Conservation (phyloP, 352 stramenopile genomes). For the Thalassiosira mediterranea region DNA sequence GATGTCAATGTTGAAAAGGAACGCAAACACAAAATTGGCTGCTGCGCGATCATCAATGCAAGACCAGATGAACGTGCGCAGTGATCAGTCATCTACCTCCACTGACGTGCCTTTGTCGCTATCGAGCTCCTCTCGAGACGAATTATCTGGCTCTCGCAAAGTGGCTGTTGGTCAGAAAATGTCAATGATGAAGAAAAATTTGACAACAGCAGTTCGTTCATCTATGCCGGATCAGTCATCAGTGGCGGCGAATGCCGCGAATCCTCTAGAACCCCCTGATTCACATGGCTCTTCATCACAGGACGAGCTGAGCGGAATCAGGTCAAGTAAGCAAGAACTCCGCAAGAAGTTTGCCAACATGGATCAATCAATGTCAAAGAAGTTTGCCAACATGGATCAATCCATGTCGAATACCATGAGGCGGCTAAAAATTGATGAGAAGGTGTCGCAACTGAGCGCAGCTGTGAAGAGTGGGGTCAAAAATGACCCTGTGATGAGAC, state of each 20-base stretch:
- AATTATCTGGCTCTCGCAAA: slow-evolving; percentile 16
- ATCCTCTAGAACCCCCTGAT: background rate
- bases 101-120: background rate
- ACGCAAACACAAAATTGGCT: slow-evolving; percentile 30
- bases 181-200: slow-evolving; percentile 22
- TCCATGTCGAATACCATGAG: slow-evolving; percentile 43
- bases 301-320: slow-evolving; percentile 6
- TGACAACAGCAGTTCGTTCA: slow-evolving; percentile 17
- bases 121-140: slow-evolving; percentile 8
- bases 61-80: slow-evolving; percentile 8
- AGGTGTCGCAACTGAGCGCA: slow-evolving; percentile 41
- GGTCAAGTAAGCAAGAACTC: slow-evolving; percentile 29
- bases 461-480: slow-evolving; percentile 40
- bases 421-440: slow-evolving; percentile 58
- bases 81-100: background rate
- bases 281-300: background rate
- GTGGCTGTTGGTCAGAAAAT: slow-evolving; percentile 32
- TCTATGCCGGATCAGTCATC: slow-evolving; percentile 24
- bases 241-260: background rate
- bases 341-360: slow-evolving; percentile 40
- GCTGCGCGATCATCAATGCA: slow-evolving; percentile 21
- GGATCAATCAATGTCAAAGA: slow-evolving; percentile 47
- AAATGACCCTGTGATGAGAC: slow-evolving; percentile 34
- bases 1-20: slow-evolving; percentile 29
- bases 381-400: slow-evolving; percentile 38